Base-by-base conservation (phyloP, 2,329 filamentous ascomycete genomes). In the Pestalotiopsis sp. region DNA sequence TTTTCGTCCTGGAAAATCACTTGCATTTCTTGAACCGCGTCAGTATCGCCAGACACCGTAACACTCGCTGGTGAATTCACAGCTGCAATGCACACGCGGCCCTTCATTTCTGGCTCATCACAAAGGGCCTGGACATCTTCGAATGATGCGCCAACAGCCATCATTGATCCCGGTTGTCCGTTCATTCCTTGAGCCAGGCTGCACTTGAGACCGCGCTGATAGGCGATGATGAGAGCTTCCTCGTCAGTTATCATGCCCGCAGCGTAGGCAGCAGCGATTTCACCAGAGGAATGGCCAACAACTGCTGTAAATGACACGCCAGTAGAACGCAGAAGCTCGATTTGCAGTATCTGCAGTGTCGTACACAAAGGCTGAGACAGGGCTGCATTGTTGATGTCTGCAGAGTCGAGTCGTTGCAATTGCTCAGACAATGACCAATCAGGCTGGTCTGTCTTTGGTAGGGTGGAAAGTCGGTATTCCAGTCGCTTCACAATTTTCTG, bases 181-280 rank as follows among this genome's bases (percentile, higher is more conserved):
- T 66, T 45, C 23, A 17, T 64, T n/a, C n/a, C n/a, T 38, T 14
- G 25, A 20, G 66, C 61, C 7, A 66, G 27, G 2, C 65, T 31
- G 13, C 61, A 6, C 17, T 52, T 14, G 12, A 67, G 2, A n/a
- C 70, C 70, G 3, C 70, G 73, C 68, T 74, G 75, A 69, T 78
- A 77, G 2, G 76, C 75, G n/a, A 73, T 69, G 6, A 79, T 71
- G n/a, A 78, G 70, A 23, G 79, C 79, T 20, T 77, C 75, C 12
- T 77, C 73, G 2, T 74, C 73, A 3, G 74, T 74, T 0, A 84
- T 63, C 2, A 76, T 73, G 1, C 80, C 81, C 1, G 79, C 74
- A 1, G 81, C 76, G 68, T 81, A 84, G 0, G 83, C 82, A 20
- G 82, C 82, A 1, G 71, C 80, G 60, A 84, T 83, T 68, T 85